Evolutionary conservation across 257 asterid species (phyloP).

Genomic region (Gynochthodes officinalis): DNA sequence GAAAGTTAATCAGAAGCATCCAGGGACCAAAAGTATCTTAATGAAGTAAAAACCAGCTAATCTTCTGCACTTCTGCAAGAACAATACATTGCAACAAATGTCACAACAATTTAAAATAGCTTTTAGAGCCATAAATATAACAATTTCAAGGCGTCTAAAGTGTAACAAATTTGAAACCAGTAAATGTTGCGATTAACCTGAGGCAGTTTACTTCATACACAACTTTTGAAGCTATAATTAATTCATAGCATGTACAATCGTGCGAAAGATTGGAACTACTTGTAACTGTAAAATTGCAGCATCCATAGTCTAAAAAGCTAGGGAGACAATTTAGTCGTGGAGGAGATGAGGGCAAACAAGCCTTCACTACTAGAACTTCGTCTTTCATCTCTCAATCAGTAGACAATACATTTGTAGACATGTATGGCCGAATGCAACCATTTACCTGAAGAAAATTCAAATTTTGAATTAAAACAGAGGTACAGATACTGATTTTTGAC

Average conservation of each 20-base stretch:
- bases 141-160: neutral
- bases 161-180: neutral
- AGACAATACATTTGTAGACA: conserved; percentile 67
- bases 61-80: too few species aligned
- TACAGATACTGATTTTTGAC: neutral
- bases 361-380: neutral
- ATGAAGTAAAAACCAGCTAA: too few species aligned
- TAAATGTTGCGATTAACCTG: neutral
- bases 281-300: neutral
- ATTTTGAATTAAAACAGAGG: conserved; percentile 6
- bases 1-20: too few species aligned
- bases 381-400: conserved; percentile 35
- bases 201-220: neutral
- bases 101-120: neutral
- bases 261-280: neutral
- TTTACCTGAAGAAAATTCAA: conserved; percentile 57
- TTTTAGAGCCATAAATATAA: neutral
- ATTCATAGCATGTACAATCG: too few species aligned
- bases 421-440: conserved; percentile 82
- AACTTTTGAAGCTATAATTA: too few species aligned
- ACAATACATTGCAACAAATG: neutral
- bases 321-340: neutral
- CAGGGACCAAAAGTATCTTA: too few species aligned
- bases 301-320: neutral
- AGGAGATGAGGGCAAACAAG: neutral